phyloP scores from a whole-genome alignment of 495 filamentous ascomycete species.

The Jackrogersella minutella region DNA sequence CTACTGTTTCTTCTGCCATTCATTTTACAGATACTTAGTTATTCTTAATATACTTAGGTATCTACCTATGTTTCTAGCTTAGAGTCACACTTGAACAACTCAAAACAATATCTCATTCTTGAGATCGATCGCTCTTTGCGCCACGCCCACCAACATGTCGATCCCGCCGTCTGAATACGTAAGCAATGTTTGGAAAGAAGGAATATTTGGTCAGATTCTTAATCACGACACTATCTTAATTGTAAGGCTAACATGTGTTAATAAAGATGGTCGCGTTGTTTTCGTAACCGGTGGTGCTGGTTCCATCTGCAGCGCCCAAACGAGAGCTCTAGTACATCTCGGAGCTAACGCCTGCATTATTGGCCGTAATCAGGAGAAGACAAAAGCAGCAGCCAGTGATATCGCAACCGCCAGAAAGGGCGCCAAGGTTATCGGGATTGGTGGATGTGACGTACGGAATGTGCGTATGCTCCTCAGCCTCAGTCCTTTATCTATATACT shows the following conservation, averaged over 20 bases:
- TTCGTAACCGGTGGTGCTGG: conserved; percentile 96
- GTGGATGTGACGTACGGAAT: conserved; percentile 80
- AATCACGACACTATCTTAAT: not conserved
- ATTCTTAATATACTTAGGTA: no score
- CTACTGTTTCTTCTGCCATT: not conserved
- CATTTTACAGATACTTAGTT: no score
- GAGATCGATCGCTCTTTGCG: not conserved
- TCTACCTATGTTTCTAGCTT: no score
- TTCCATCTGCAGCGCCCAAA: conserved; percentile 92
- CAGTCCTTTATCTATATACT: not conserved
- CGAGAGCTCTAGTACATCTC: conserved; percentile 86
- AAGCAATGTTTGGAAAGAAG: conserved; percentile 83
- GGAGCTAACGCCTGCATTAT: conserved; percentile 94
- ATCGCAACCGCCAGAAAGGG: conserved; percentile 80
- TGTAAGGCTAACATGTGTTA: conserved; percentile 13
- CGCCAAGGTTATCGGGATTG: conserved; percentile 84
- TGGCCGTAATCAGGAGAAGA: conserved; percentile 90
- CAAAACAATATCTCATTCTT: no score
- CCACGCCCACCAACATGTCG: conserved; percentile 60
- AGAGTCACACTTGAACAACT: no score
- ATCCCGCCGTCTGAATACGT: conserved; percentile 76
- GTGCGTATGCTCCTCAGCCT: conserved; percentile 38
- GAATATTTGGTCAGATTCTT: conserved; percentile 72
- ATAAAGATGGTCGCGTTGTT: conserved; percentile 81
- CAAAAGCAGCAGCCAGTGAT: conserved; percentile 76